phyloP scores from a whole-genome alignment of 768 basidiomycete genomes.

The Udeniomyces megalosporus region DNA sequence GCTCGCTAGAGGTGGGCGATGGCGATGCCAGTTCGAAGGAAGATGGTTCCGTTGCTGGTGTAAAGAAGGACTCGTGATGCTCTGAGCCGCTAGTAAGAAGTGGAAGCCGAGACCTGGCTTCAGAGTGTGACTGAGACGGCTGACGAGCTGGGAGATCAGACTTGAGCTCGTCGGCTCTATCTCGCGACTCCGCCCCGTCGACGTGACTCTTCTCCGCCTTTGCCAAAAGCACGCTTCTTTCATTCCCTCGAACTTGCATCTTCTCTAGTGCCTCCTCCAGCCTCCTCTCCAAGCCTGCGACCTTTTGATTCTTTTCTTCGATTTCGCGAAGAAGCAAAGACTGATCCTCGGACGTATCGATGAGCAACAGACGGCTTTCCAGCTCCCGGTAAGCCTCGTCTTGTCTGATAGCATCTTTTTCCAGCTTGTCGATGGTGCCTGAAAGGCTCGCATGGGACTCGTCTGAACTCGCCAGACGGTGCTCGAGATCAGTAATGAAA shows the following conservation, averaged over 20 bases:
- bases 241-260: slow-evolving; percentile 27
- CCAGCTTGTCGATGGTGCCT: slow-evolving; percentile 55
- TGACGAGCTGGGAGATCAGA: neutral
- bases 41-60: neutral
- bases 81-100: neutral
- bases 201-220: slow-evolving; percentile 55
- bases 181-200: slow-evolving; percentile 40
- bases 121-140: too few species aligned
- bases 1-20: neutral
- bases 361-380: slow-evolving; percentile 49
- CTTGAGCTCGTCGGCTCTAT: neutral
- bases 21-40: neutral
- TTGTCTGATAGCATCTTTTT: slow-evolving; percentile 58
- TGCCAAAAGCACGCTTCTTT: slow-evolving; percentile 48
- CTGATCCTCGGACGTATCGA: slow-evolving; percentile 43
- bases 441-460: slow-evolving; percentile 41
- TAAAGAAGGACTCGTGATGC: neutral
- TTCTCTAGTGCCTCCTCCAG: too few species aligned
- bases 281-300: slow-evolving; percentile 59
- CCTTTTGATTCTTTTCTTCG: slow-evolving; percentile 60
- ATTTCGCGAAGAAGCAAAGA: slow-evolving; percentile 60
- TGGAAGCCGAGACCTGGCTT: too few species aligned
- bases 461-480: slow-evolving; percentile 41
- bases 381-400: slow-evolving; percentile 54
- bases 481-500: slow-evolving; percentile 77